A percentile compares a stretch with the other conserved stretches of the same genome.
phyloP scores from a whole-genome alignment of 176 grass and related monocot species.

The Hordeum marinum region DNA sequence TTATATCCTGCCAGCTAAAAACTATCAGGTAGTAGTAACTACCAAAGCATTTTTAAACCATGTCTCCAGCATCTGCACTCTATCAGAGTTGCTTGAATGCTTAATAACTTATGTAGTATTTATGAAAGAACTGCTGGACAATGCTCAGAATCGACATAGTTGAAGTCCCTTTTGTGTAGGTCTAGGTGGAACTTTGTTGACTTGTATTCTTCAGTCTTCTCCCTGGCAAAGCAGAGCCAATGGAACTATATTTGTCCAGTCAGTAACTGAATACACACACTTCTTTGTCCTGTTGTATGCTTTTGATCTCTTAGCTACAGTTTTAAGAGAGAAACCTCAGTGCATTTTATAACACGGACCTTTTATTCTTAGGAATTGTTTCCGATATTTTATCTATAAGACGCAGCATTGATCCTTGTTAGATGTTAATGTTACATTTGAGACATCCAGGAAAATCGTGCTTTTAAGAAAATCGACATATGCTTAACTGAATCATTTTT shows the following conservation, averaged over 20 bases:
- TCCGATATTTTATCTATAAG: not conserved
- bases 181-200: not conserved
- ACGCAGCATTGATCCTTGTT: not conserved
- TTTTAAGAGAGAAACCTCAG: not conserved
- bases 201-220: not conserved
- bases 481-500: not conserved
- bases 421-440: not conserved
- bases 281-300: not conserved
- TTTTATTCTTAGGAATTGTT: not conserved
- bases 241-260: not conserved
- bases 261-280: not conserved
- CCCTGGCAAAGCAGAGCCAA: not conserved
- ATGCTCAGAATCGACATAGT: not conserved
- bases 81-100: not conserved
- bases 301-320: not conserved
- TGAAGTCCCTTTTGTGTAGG: not conserved
- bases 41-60: not conserved
- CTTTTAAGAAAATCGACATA: not conserved
- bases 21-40: not conserved
- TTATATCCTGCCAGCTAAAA: not conserved
- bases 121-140: not conserved
- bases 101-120: not conserved
- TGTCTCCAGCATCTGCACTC: not conserved
- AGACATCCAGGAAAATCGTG: not conserved
- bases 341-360: not conserved